A percentile compares a stretch with the other conserved stretches of the same genome.
phyloP scores from a whole-genome alignment of 169 alveolate species.

The Plasmodium knowlesi region DNA sequence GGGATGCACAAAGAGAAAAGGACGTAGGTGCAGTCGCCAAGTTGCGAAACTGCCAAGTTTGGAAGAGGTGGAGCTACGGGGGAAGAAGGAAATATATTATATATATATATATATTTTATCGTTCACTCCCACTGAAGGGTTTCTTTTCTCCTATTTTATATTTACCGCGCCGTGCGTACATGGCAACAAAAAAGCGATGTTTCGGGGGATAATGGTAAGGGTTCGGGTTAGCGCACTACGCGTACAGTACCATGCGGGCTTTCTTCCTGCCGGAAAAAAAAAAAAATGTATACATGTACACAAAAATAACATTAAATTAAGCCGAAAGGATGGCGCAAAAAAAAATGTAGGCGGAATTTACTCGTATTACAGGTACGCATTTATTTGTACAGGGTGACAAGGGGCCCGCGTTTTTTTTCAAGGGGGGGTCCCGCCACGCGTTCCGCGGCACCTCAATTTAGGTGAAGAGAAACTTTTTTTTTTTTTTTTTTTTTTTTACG shows the following conservation, averaged over 20 bases:
- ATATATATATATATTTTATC: background rate
- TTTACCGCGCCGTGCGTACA: background rate
- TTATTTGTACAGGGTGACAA: background rate
- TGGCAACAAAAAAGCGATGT: background rate
- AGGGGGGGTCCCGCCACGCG: background rate
- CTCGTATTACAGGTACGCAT: background rate
- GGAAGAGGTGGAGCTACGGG: background rate
- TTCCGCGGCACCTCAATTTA: background rate
- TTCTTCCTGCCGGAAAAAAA: background rate
- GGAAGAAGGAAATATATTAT: background rate
- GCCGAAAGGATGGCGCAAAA: background rate
- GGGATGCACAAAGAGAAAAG: background rate
- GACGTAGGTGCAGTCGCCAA: background rate
- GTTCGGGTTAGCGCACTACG: background rate
- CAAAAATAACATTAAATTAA: no score
- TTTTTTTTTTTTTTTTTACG: no score
- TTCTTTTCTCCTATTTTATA: background rate
- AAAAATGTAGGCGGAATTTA: background rate
- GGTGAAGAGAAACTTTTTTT: background rate
- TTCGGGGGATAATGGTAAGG: background rate
- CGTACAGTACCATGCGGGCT: background rate
- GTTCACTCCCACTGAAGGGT: background rate
- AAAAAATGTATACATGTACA: background rate
- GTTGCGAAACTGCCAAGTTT: background rate
- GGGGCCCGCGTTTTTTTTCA: background rate